Evolutionary conservation across 306 rosid genomes (phyloP).

Genomic region (Gynostemma pentaphyllum): DNA sequence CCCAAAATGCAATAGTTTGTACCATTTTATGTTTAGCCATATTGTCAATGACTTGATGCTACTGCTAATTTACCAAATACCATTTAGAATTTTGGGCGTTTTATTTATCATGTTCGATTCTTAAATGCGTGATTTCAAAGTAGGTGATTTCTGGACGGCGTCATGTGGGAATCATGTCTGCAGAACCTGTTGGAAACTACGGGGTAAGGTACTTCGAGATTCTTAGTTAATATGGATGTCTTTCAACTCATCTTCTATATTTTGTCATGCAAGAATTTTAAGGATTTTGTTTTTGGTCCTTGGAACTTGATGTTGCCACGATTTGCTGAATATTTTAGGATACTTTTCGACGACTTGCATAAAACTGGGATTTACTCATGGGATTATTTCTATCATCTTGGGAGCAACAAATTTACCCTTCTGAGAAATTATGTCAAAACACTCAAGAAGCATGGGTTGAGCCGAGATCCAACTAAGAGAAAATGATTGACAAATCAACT

Average conservation of each 20-base stretch:
- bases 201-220: constrained; percentile 68
- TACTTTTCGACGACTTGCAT: constrained; percentile 77
- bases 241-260: background rate
- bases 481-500: constrained; percentile 26
- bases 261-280: background rate
- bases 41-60: background rate
- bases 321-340: constrained; percentile 31
- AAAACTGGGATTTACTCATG: constrained; percentile 83
- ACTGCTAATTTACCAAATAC: background rate
- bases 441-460: constrained; percentile 58
- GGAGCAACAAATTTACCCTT: constrained; percentile 62
- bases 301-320: background rate
- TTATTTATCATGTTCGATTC: background rate
- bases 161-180: constrained; percentile 73
- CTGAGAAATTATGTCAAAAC: constrained; percentile 57
- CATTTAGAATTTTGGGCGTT: background rate
- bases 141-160: constrained; percentile 75
- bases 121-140: background rate
- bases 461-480: constrained; percentile 60
- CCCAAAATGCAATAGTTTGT: background rate
- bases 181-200: constrained; percentile 82
- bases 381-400: constrained; percentile 64
- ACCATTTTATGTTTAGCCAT: background rate
- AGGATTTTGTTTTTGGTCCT: background rate
- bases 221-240: background rate